Base-by-base conservation (phyloP, 495 filamentous ascomycete genomes). In the Hypomontagnella submonticulosa region DNA sequence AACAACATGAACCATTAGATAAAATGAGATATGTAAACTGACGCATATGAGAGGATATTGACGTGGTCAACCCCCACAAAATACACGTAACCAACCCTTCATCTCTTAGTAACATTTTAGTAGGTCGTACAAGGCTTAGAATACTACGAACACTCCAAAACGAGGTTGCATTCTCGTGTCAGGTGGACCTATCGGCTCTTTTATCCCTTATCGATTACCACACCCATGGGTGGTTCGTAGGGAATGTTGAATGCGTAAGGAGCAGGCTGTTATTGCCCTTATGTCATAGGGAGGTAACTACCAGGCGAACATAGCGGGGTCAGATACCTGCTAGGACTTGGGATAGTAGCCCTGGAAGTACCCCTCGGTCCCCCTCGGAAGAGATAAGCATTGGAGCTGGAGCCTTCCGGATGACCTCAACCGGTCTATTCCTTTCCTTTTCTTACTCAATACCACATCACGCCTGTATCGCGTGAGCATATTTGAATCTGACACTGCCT, bases 371-470 rank as follows among this genome's bases (percentile, higher is more conserved):
- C 8, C n/a, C 4, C 23, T 27, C 23, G 23, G 23, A 27, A 46
- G 13, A 36, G 51, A 55, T 55, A 55, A 56, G 53, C 27, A 27
- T 4, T 42, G 38, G 16, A 30, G 36, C 37, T 36, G 23, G 18
- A 48, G 23, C 55, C 34, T 58, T 38, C 55, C 55, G 33, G 43
- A 49, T 58, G 55, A 61, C 63, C 57, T 66, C 63, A 67, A 40
- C 40, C 47, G 19, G 27, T 20, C 41, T 33, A 43, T n/a, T 27
- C 23, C 23, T 27, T 27, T 27, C 23, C 23, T 27, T 27, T 27
- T 6, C 23, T 27, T 27, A 27, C 23, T 12, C 18, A 4, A 9
- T 52, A 34, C 56, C 36, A 47, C 32, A 58, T 42, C 54, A 54
- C 33, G 9, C 48, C 38, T 30, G 33, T 23, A 65, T 43, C 52